Evolutionary conservation across 2,329 filamentous ascomycete species (phyloP), one percentile per base, ranked within the genome.

Genomic region (Pseudogymnoascus sp.): DNA sequence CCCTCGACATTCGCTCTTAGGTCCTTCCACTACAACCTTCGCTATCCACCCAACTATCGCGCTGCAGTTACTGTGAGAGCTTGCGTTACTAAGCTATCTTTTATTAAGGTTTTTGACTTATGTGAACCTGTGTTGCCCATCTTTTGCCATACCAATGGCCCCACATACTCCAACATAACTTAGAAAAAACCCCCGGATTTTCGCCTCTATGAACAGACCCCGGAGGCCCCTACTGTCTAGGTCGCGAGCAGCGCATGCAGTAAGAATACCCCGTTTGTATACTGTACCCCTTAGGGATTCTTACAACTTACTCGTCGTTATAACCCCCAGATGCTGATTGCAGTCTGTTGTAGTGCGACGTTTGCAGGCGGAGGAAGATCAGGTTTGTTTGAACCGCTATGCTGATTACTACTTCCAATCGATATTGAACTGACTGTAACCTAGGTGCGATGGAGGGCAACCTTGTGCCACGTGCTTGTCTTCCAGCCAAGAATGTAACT

Each of bases 291-390:
- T 29, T 19, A 19, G 3, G 4, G 10, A 33, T 56, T 5, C n/a
- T 56, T 33, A 19, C 50, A 19, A 6, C 4, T 33, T n/a, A 10
- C 16, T 13, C n/a, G 10, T 56, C 13, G 13, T 56, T 19, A 56
- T 19, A 31, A 31, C n/a, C 50, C 33, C 50, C n/a, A 33, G 21
- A 10, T 56, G 10, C 50, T 56, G 5, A 56, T 29, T 33, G 50
- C 29, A 33, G 10, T 1, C 13, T 56, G 10, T 33, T 33, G 10
- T 64, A 81, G 79, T 81, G 79, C 64, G 79, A 81, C 67, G 71
- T 75, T 6, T 81, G 79, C 69, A 74, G 79, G 63, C 72, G 74
- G 61, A 74, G 77, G 62, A 81, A 81, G 72, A 80, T 80, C 63
- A 75, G 79, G 79, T 79, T 64, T 64, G 65, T 63, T 44, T 24